These are phyloP conservation scores for Monilinia laxa DNA, from an alignment of 2,329 filamentous ascomycete genomes.

Conservation along the genomic window DNA sequence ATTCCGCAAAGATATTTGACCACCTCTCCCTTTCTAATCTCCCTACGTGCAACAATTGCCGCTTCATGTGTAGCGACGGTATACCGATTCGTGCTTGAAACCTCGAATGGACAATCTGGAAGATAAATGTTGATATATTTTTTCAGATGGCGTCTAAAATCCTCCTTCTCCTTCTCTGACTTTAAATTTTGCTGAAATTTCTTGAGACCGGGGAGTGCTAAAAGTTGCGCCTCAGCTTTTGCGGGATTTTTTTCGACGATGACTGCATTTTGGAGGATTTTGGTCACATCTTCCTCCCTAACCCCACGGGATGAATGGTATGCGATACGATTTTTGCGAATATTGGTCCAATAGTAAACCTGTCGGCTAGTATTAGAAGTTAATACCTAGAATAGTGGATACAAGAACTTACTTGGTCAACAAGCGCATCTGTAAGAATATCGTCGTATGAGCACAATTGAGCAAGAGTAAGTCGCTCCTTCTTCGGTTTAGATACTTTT, in stretches of 20 bases:
- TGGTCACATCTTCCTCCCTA: constrained; percentile 60
- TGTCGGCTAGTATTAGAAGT: constrained; percentile 42
- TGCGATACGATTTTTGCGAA: constrained; percentile 87
- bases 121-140: constrained; percentile 93
- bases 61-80: constrained; percentile 90
- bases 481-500: constrained; percentile 52
- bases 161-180: constrained; percentile 76
- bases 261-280: constrained; percentile 63
- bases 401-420: constrained; percentile 76
- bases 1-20: constrained; percentile 91
- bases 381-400: background rate
- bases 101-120: constrained; percentile 92
- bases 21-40: constrained; percentile 77
- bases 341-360: constrained; percentile 95
- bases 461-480: constrained; percentile 75
- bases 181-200: constrained; percentile 68
- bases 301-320: constrained; percentile 84
- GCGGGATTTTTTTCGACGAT: constrained; percentile 71
- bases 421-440: constrained; percentile 87
- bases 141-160: constrained; percentile 81
- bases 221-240: constrained; percentile 68
- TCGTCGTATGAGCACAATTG: constrained; percentile 94
- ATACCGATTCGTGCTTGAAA: constrained; percentile 91
- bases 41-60: constrained; percentile 75
- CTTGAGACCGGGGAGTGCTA: constrained; percentile 70